phyloP scores from a whole-genome alignment of 2,329 filamentous ascomycete species.

The Phialophora verrucosa region DNA sequence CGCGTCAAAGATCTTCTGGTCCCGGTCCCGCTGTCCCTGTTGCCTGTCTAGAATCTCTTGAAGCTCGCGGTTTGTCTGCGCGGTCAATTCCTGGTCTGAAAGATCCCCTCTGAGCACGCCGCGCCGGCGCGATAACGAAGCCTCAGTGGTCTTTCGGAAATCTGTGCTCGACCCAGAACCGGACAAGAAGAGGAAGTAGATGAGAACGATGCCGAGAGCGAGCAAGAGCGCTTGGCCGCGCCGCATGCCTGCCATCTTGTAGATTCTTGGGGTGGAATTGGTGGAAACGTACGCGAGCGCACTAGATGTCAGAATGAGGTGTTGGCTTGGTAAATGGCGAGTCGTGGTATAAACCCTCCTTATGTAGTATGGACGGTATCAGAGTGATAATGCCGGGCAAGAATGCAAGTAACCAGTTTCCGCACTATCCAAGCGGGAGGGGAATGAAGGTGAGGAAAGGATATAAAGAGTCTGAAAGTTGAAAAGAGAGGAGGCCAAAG shows the following conservation, averaged over 20 bases:
- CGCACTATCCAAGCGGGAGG: not conserved
- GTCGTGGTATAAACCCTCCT: not conserved
- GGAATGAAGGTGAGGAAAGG: not conserved
- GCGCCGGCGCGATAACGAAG: conserved; percentile 34
- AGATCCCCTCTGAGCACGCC: conserved; percentile 35
- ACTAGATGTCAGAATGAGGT: not conserved
- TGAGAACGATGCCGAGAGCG: conserved; percentile 27
- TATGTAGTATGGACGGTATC: not conserved
- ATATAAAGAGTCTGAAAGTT: not conserved
- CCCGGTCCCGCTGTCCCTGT: conserved; percentile 27
- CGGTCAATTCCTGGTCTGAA: conserved; percentile 36
- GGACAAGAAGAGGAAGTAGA: conserved; percentile 38
- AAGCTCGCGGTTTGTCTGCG: conserved; percentile 36
- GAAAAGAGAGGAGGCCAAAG: not conserved
- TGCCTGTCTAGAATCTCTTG: conserved; percentile 35
- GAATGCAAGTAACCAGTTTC: not conserved
- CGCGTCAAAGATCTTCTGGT: conserved; percentile 24
- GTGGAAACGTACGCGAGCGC: not conserved
- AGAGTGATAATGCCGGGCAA: not conserved
- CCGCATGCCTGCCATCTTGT: conserved; percentile 27
- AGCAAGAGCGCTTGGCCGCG: conserved; percentile 33
- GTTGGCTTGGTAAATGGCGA: not conserved
- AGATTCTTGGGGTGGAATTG: not conserved
- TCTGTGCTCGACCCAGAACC: conserved; percentile 28
- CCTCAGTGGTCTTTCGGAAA: conserved; percentile 38